A percentile compares a stretch with the other conserved stretches of the same genome.
These are phyloP conservation scores for Rhododendron williamsianum DNA, from an alignment of 148 eudicot genomes.

Conservation along the genomic window DNA sequence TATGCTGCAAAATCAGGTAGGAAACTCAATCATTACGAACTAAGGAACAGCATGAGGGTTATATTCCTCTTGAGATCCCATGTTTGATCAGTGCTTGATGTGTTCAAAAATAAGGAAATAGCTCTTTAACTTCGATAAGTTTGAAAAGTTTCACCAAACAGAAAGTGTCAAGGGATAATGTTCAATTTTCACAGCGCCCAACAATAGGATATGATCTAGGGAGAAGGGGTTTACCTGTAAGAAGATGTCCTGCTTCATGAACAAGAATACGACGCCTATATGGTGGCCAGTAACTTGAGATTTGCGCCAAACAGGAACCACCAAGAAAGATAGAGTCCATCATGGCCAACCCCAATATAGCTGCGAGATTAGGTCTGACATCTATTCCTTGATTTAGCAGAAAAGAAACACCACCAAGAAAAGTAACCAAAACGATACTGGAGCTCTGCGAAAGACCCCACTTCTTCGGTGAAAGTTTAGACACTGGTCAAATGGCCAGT, in stretches of 20 bases:
- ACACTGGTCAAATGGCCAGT: conserved; percentile 32
- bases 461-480: conserved; percentile 89
- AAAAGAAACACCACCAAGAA: conserved; percentile 67
- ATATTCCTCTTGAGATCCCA: background rate
- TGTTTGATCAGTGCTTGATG: background rate
- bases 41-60: background rate
- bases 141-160: background rate
- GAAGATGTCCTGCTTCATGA: conserved; percentile 98
- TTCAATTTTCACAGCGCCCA: background rate
- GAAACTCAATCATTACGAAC: background rate
- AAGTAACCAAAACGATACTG: conserved; percentile 46
- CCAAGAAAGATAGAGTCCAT: conserved; percentile 79
- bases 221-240: conserved; percentile 47
- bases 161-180: background rate
- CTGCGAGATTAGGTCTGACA: conserved; percentile 75
- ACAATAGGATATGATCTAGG: background rate
- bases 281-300: conserved; percentile 97
- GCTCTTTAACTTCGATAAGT: background rate
- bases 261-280: conserved; percentile 85
- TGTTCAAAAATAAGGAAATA: background rate
- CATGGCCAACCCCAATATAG: conserved; percentile 61
- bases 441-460: conserved; percentile 88
- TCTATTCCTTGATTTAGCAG: conserved; percentile 79
- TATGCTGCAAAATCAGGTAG: conserved; percentile 59
- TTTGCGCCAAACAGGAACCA: conserved; percentile 82